Base-by-base conservation (phyloP, 202 grass and related monocot species). In the Carex arenaria region DNA sequence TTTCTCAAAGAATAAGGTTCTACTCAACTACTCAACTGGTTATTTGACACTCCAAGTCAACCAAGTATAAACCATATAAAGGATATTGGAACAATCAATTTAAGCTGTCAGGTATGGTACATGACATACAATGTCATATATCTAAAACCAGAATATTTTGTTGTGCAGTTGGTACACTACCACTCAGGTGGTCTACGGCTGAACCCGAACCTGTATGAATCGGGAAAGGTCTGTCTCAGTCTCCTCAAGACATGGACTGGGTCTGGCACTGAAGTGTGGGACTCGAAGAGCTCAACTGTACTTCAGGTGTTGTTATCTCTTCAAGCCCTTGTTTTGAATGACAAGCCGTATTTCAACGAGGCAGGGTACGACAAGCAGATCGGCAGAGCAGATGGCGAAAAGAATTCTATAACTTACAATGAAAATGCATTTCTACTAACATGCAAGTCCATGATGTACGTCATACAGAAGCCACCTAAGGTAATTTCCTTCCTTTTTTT, bases 311-410 rank as follows among this genome's bases (percentile, higher is more conserved):
- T 99, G 78, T 84, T 99, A 61, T 99, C 96, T n/a, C 89, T 99
- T 84, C 96, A 99, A 81, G 96, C 91, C 65, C 96, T 99, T 63
- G 96, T 99, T 85, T 89, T 99, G 45, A 99, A 99, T 36, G 96
- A 96, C 55, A 99, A 99, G 43, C 96, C 96, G 52, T 99, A 99
- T 51, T 99, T 99, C 55, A 99, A 99, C 0, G 96, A 99, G 79
- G 96, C 96, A 0, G 96, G 96, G 62, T 99, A 92, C 13, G 96
- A 96, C 82, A 95, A 96, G 81, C 94, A 94, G 85, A 75, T 99
- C 19, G 96, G 96, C 31, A 94, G 91, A 87, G 89, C 91, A 18
- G 91, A 99, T 71, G 91, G 93, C 45, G 93, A 99, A 85, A 99
- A 99, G 84, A 99, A 96, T 78, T 99, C 96, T 45, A 61, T 99